Evolutionary conservation across 2,329 filamentous ascomycete species (phyloP), one percentile per base, ranked within the genome.

Genomic region (Verticillium isaacii): DNA sequence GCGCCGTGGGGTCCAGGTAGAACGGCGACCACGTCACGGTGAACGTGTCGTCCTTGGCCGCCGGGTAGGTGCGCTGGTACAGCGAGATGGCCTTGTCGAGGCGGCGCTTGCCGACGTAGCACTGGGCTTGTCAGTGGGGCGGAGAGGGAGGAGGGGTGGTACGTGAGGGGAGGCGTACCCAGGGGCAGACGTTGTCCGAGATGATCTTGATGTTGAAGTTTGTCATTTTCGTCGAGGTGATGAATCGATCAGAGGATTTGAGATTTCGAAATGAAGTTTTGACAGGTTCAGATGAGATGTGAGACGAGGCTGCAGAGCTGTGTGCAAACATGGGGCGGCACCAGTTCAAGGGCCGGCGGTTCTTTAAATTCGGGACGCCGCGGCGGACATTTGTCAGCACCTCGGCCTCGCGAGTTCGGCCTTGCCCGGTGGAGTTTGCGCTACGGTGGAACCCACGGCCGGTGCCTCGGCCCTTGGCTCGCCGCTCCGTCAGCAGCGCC

Each of bases 141-240:
- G 12, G 5, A 34, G 11, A 15, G 56, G 32, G 32, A 32, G 11
- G n/a, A n/a, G n/a, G n/a, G n/a, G n/a, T n/a, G n/a, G n/a, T n/a
- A n/a, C n/a, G n/a, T n/a, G n/a, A 23, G 29, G 32, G 25, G 17
- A 9, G 9, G 67, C 77, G 65, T 67, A 80, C 78, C 72, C 80
- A 83, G 5, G 91, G 90, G 72, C 92, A 96, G 68, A 95, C 85
- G 2, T 87, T 90, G 77, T 96, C 93, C n/a, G 85, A 91, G 62
- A 93, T 86, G 71, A 92, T 85, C 63, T 89, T 86, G 75, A 96
- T 90, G 64, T 86, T 85, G 78, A 93, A 91, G 69, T 87, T 85
- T 23, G 88, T 86, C 90, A 93, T 93, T 55, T 29, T 29, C 5
- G 29, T 3, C 29, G 29, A 5, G 5, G 55, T 72, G 61, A 15